Evolutionary conservation across 2,329 filamentous ascomycete genomes (phyloP).

Genomic region (Scleromitrula shiraiana): DNA sequence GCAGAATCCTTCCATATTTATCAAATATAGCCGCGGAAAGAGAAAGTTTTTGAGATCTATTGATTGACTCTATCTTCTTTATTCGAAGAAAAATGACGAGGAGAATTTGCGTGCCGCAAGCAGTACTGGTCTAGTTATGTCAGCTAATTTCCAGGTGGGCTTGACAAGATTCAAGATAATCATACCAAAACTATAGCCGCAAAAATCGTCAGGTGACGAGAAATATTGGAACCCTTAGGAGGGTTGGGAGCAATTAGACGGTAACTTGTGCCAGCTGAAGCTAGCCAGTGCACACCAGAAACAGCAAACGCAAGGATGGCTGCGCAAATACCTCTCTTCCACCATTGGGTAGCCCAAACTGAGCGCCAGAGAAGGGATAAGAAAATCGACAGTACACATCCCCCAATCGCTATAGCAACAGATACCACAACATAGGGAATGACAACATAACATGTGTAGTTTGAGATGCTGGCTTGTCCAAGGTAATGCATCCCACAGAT

Average conservation of each 20-base stretch:
- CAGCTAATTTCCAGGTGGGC: not conserved
- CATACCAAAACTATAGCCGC: conserved; percentile 20
- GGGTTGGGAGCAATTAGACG: conserved; percentile 41
- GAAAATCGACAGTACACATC: conserved; percentile 59
- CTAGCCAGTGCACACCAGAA: conserved; percentile 83
- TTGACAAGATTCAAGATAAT: not conserved
- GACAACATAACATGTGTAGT: conserved; percentile 64
- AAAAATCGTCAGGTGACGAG: conserved; percentile 11
- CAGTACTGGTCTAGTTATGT: conserved; percentile 45
- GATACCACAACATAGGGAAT: conserved; percentile 50
- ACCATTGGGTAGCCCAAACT: conserved; percentile 70
- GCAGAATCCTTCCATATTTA: conserved; percentile 54
- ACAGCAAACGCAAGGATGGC: conserved; percentile 64
- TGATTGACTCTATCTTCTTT: conserved; percentile 14
- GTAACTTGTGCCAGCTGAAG: conserved; percentile 63
- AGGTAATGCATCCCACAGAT: conserved; percentile 85
- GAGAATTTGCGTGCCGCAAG: conserved; percentile 50
- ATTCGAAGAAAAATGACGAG: conserved; percentile 43
- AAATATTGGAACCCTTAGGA: not conserved
- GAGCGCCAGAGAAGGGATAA: conserved; percentile 73
- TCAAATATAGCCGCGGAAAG: conserved; percentile 60
- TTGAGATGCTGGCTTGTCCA: conserved; percentile 73
- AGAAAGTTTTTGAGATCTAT: conserved; percentile 45
- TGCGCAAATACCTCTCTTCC: conserved; percentile 61
- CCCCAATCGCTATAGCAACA: conserved; percentile 62